These are phyloP conservation scores for Camellia sinensis DNA, from an alignment of 148 eudicot genomes.

Conservation along the genomic window DNA sequence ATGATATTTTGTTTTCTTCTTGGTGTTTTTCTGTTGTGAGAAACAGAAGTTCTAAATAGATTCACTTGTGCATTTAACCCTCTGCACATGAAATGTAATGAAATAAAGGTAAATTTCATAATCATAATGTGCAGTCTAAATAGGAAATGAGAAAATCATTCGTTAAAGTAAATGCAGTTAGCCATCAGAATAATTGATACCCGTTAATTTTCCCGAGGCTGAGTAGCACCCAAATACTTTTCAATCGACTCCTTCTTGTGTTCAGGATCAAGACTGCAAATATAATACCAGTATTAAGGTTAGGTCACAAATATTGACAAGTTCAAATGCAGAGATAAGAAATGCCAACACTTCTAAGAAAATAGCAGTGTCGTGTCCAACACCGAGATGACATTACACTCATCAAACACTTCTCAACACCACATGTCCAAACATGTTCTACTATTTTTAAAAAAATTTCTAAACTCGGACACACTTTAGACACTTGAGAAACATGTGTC, in stretches of 20 bases:
- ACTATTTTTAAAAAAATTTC: too few relatives aligned
- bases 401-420: too few relatives aligned
- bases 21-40: not conserved
- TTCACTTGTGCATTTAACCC: not conserved
- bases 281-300: not conserved
- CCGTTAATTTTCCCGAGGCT: slow-evolving; percentile 25
- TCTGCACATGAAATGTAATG: slow-evolving; percentile 5
- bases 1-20: not conserved
- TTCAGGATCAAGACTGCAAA: slow-evolving; percentile 84
- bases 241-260: slow-evolving; percentile 79
- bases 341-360: too few relatives aligned
- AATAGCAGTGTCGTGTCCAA: too few relatives aligned
- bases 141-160: not conserved
- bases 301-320: not conserved
- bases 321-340: too few relatives aligned
- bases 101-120: not conserved
- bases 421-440: too few relatives aligned
- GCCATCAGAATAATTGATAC: slow-evolving; percentile 7
- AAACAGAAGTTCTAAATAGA: not conserved
- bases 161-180: not conserved
- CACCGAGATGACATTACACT: too few relatives aligned
- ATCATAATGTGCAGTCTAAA: not conserved
- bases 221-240: slow-evolving; percentile 66
- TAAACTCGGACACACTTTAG: too few relatives aligned
- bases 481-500: too few relatives aligned